A percentile compares a stretch with the other conserved stretches of the same genome.
Conservation (phyloP, 2,329 filamentous ascomycete species). For the Colletotrichum siamense region DNA sequence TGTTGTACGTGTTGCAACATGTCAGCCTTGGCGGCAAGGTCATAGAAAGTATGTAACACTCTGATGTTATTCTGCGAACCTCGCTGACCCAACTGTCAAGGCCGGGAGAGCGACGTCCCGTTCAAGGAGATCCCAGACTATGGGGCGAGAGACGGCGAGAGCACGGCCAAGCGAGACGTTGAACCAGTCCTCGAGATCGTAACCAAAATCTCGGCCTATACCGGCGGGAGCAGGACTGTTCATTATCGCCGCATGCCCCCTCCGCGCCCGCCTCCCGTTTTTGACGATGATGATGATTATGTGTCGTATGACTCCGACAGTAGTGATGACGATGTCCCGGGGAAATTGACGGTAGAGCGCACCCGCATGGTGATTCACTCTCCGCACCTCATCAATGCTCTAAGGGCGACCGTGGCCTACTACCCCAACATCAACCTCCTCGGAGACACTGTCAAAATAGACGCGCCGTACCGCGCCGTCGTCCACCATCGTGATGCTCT, state of each 20-base stretch:
- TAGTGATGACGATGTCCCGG: slow-evolving; percentile 28
- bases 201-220: slow-evolving; percentile 38
- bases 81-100: slow-evolving; percentile 28
- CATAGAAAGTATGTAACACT: slow-evolving; percentile 38
- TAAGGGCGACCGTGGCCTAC: slow-evolving; percentile 53
- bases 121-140: slow-evolving; percentile 39
- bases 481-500: slow-evolving; percentile 52
- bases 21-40: slow-evolving; percentile 35
- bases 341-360: slow-evolving; percentile 30
- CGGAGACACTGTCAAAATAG: slow-evolving; percentile 41
- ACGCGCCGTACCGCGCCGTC: slow-evolving; percentile 53
- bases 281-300: slow-evolving; percentile 23
- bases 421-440: slow-evolving; percentile 48
- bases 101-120: slow-evolving; percentile 41
- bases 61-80: neutral
- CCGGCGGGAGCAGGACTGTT: neutral
- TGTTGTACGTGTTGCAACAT: slow-evolving; percentile 48
- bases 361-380: slow-evolving; percentile 52
- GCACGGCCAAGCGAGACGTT: slow-evolving; percentile 23
- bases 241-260: neutral
- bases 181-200: slow-evolving; percentile 49
- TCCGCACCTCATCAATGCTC: slow-evolving; percentile 48
- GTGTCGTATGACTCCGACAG: slow-evolving; percentile 24
- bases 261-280: slow-evolving; percentile 8
- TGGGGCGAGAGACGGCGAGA: slow-evolving; percentile 25